phyloP scores from a whole-genome alignment of 768 basidiomycete genomes.

The Suillus subaureus region DNA sequence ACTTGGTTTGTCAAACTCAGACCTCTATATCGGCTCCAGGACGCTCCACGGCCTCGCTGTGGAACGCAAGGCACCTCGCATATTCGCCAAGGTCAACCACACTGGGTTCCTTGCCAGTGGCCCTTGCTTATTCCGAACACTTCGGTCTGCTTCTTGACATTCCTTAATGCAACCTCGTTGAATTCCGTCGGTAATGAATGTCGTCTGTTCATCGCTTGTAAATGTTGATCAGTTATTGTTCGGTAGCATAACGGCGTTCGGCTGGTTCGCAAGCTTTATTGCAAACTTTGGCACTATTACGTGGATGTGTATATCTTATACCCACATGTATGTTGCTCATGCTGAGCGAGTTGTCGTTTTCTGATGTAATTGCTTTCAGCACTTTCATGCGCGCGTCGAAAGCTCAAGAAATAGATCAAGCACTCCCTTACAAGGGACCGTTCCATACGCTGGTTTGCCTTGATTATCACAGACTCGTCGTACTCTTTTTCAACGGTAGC shows the following conservation, averaged over 20 bases:
- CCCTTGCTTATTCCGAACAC: constrained; percentile 54
- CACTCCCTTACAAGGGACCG: constrained; percentile 54
- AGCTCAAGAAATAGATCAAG: constrained; percentile 45
- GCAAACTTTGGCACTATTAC: constrained; percentile 36
- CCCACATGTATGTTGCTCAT: constrained; percentile 25
- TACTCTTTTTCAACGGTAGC: constrained; percentile 58
- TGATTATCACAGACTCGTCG: constrained; percentile 51
- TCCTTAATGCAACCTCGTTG: constrained; percentile 54
- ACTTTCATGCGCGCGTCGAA: constrained; percentile 27
- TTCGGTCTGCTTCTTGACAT: constrained; percentile 57
- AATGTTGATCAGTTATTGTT: neutral
- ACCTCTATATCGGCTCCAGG: constrained; percentile 56
- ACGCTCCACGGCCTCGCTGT: constrained; percentile 49
- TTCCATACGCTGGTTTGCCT: constrained; percentile 66
- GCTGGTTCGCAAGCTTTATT: constrained; percentile 33
- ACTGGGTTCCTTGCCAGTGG: constrained; percentile 36
- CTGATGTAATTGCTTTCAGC: constrained; percentile 15
- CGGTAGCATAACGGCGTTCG: constrained; percentile 22
- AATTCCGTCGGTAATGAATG: constrained; percentile 47
- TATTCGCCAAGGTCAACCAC: constrained; percentile 39
- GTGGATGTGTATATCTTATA: constrained; percentile 35
- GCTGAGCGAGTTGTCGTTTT: constrained; percentile 9
- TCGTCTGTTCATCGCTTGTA: neutral
- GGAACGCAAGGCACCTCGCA: constrained; percentile 48
- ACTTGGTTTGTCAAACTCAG: constrained; percentile 49